Evolutionary conservation across 2,329 filamentous ascomycete genomes (phyloP), one percentile per base, ranked within the genome.

Genomic region (Pseudohalonectria lignicola): DNA sequence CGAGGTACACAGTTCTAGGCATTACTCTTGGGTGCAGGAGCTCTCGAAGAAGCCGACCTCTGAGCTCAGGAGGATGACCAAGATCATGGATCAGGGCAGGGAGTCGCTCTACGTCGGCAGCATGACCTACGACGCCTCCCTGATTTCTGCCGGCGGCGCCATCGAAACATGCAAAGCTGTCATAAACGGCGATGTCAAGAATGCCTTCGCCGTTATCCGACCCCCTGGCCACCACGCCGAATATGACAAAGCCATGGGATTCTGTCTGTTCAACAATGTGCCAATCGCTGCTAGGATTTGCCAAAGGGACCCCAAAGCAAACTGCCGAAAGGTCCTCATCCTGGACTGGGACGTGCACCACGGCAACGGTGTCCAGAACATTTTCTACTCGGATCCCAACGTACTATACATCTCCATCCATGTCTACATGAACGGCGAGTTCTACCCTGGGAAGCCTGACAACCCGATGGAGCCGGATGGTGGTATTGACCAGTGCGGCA

Each of bases 191-290:
- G 73, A 77, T 41, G 83, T 95, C 37, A 94, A 93, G 58, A 98
- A 98, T 52, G 87, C 86, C 0, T 92, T 98, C 55, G 92, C 92
- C 1, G 82, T 98, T 28, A 94, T 98, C 50, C 77, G 92, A 12
- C 92, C 92, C 2, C 92, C 92, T 0, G 92, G 92, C 0, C 92
- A 98, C 52, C 92, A 98, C 57, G 92, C 92, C 1, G 92, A 98
- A 55, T 79, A 77, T 41, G 74, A 92, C 50, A 69, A 79, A 26
- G 76, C 90, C 1, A 92, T 94, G 72, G 92, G 92, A 0, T 98
- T 98, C 54, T 98, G 92, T 56, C 75, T 96, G 42, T 96, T 96
- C 64, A 95, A 98, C 63, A 98, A 98, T 52, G 92, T 96, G 3
- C 87, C 86, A 16, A 83, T 98, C 41, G 90, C 88, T 2, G 81